A percentile compares a stretch with the other conserved stretches of the same genome.
Evolutionary conservation across 768 basidiomycete genomes (phyloP).

Genomic region (Daedalea quercina): DNA sequence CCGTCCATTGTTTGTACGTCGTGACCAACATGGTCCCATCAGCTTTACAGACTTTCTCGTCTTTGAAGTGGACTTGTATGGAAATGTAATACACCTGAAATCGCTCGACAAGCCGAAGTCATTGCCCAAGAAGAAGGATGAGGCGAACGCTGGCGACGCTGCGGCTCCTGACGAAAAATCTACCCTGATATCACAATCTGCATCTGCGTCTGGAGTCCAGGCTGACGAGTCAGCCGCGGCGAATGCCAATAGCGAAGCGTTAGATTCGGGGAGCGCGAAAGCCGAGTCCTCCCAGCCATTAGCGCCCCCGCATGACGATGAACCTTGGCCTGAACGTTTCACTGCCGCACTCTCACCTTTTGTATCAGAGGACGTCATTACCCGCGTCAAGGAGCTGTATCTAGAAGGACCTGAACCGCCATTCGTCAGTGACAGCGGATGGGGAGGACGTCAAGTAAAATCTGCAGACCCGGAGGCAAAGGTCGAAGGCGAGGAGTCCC

Average conservation of each 20-base stretch:
- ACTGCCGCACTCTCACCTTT: slow-evolving; percentile 50
- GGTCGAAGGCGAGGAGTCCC: slow-evolving; percentile 7
- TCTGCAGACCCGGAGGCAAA: slow-evolving; percentile 18
- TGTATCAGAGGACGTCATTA: slow-evolving; percentile 54
- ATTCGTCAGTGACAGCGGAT: slow-evolving; percentile 66
- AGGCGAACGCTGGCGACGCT: slow-evolving; percentile 9
- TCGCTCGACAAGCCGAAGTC: slow-evolving; percentile 65
- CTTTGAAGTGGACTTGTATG: slow-evolving; percentile 79
- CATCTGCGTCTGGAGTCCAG: too few relatives aligned
- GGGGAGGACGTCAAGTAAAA: slow-evolving; percentile 47
- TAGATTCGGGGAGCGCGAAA: neutral
- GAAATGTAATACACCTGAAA: slow-evolving; percentile 76
- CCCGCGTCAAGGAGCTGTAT: slow-evolving; percentile 63
- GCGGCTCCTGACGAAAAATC: slow-evolving; percentile 6
- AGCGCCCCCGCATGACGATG: slow-evolving; percentile 19
- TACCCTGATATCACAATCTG: neutral
- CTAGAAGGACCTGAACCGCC: slow-evolving; percentile 81
- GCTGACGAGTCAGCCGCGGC: too few relatives aligned
- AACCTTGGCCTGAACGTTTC: slow-evolving; percentile 64
- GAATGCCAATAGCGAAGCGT: neutral
- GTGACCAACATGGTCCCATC: slow-evolving; percentile 7
- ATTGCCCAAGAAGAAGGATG: slow-evolving; percentile 34
- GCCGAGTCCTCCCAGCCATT: neutral
- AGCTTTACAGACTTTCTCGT: slow-evolving; percentile 98
- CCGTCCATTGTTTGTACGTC: neutral